Evolutionary conservation across 2,329 filamentous ascomycete genomes (phyloP).

Genomic region (Penicillium digitatum): DNA sequence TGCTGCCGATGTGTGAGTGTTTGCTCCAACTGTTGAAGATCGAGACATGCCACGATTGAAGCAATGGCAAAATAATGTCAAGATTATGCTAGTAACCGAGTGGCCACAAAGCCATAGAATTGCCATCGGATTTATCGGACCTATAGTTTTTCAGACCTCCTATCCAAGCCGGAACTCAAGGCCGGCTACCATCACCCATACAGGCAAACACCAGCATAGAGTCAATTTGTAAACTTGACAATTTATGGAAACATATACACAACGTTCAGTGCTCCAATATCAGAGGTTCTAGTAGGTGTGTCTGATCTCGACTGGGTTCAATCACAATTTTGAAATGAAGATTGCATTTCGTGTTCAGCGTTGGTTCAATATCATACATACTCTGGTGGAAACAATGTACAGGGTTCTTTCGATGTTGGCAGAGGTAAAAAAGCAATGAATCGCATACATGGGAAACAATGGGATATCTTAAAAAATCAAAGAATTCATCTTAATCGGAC

Average conservation of each 20-base stretch:
- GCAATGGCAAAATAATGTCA: neutral
- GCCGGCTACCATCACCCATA: neutral
- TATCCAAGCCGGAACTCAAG: neutral
- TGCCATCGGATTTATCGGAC: neutral
- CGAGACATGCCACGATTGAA: neutral
- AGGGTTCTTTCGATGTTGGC: neutral
- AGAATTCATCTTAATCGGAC: neutral
- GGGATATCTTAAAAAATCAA: constrained; percentile 1
- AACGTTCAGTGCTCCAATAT: neutral
- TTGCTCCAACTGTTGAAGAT: neutral
- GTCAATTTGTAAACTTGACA: neutral
- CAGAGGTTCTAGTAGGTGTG: neutral
- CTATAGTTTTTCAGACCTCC: neutral
- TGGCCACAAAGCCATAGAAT: neutral
- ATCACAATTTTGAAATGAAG: neutral
- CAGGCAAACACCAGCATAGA: neutral
- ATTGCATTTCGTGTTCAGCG: neutral
- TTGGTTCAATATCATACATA: neutral
- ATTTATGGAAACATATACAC: neutral
- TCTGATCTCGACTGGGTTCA: neutral
- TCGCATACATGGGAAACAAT: neutral
- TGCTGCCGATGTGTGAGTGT: neutral
- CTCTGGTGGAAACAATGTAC: neutral
- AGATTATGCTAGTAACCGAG: neutral
- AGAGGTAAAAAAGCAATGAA: neutral